Conservation (phyloP, 257 asterid species). For the Osmanthus fragrans region DNA sequence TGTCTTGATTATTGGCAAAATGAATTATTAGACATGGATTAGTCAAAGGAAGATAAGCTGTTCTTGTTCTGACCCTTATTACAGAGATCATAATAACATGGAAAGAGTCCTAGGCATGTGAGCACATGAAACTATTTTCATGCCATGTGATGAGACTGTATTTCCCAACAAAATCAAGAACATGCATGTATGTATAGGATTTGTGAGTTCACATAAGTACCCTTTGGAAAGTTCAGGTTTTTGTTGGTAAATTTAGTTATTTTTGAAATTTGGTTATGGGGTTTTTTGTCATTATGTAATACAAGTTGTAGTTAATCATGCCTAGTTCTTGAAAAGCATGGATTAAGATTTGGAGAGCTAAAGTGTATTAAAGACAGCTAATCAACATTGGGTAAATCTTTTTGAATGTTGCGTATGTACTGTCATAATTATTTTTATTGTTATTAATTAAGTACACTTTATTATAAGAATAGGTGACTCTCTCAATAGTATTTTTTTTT, state of each 20-base stretch:
- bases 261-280: conserved; percentile 32
- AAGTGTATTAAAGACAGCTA: conserved; percentile 43
- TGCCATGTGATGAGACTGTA: conserved; percentile 58
- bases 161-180: conserved; percentile 43
- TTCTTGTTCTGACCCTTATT: conserved; percentile 27
- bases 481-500: neutral
- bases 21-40: conserved; percentile 36
- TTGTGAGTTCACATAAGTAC: conserved; percentile 25
- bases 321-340: conserved; percentile 31
- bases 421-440: conserved; percentile 16
- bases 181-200: neutral
- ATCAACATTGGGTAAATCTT: conserved; percentile 31
- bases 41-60: conserved; percentile 36
- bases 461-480: conserved; percentile 17
- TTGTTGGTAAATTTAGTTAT: conserved; percentile 8
- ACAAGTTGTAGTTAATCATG: conserved; percentile 36
- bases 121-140: conserved; percentile 57
- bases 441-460: conserved; percentile 10
- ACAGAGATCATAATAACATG: conserved; percentile 43
- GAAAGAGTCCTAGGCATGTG: conserved; percentile 65
- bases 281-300: conserved; percentile 32
- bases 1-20: conserved; percentile 17
- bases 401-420: conserved; percentile 11
- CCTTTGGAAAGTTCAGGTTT: conserved; percentile 20
- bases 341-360: conserved; percentile 37